Evolutionary conservation across 148 eudicot genomes (phyloP).

Genomic region (Suaeda aralocaspica): DNA sequence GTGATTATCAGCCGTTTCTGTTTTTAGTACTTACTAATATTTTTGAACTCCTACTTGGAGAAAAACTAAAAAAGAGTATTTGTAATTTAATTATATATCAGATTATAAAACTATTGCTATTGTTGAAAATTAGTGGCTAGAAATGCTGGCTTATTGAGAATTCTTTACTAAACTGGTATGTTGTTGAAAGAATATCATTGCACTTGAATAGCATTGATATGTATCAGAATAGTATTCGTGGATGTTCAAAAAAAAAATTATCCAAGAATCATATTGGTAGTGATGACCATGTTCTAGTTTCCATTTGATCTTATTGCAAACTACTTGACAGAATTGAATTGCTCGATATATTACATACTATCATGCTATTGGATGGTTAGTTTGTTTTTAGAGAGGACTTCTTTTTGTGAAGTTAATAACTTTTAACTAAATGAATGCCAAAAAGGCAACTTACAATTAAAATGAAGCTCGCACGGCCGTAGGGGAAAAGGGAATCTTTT

Average conservation of each 20-base stretch:
- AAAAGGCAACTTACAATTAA: neutral
- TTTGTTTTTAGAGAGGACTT: neutral
- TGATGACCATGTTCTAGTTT: neutral
- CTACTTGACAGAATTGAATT: too few species aligned
- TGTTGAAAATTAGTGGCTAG: neutral
- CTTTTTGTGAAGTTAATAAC: neutral
- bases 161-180: too few species aligned
- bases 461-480: neutral
- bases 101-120: too few species aligned
- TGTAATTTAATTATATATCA: neutral
- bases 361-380: too few species aligned
- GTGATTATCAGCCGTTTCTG: neutral
- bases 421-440: neutral
- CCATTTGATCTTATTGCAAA: neutral
- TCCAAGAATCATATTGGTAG: too few species aligned
- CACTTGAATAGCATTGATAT: too few species aligned
- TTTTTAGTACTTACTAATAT: too few species aligned
- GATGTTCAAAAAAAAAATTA: too few species aligned
- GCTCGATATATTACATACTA: too few species aligned
- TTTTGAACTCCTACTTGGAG: neutral
- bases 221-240: too few species aligned
- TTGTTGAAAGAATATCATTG: too few species aligned
- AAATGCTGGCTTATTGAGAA: neutral
- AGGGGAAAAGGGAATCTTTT: neutral
- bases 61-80: neutral